Evolutionary conservation across 768 basidiomycete genomes (phyloP).

Genomic region (Mrakia gelida): DNA sequence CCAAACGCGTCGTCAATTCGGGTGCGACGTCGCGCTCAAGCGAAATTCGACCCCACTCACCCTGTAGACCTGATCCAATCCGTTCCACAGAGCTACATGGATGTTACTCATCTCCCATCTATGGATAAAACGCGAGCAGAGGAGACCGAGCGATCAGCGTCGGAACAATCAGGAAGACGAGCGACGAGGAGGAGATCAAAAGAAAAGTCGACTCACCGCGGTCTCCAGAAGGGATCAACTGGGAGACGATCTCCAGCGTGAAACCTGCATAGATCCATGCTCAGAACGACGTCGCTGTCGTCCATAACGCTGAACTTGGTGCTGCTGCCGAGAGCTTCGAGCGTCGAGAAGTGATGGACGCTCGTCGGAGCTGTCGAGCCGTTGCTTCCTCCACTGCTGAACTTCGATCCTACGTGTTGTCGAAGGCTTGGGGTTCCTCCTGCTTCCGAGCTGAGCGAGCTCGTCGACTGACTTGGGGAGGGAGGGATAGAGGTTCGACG

Average conservation of each 20-base stretch:
- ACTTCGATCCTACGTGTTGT: background rate
- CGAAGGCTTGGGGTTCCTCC: background rate
- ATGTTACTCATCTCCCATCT: constrained; percentile 25
- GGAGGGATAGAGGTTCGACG: background rate
- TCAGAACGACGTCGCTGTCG: constrained; percentile 1
- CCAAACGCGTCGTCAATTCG: background rate
- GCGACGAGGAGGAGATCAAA: background rate
- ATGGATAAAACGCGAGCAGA: background rate
- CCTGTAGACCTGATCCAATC: constrained; percentile 3
- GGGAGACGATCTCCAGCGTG: constrained; percentile 13
- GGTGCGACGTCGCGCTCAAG: too few species aligned
- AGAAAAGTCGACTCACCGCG: background rate
- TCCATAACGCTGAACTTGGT: background rate
- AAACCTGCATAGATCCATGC: background rate
- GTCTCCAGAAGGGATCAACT: constrained; percentile 12
- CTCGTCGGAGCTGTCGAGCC: background rate
- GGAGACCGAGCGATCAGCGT: background rate
- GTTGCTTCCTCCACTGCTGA: background rate
- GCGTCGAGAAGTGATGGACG: background rate
- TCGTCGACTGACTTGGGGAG: background rate
- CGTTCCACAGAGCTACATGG: constrained; percentile 9
- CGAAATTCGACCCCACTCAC: too few species aligned
- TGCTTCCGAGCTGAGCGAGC: background rate
- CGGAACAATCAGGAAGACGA: background rate
- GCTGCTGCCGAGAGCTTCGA: background rate